Evolutionary conservation across 148 eudicot genomes (phyloP).

Genomic region (Vaccinium corymbosum): DNA sequence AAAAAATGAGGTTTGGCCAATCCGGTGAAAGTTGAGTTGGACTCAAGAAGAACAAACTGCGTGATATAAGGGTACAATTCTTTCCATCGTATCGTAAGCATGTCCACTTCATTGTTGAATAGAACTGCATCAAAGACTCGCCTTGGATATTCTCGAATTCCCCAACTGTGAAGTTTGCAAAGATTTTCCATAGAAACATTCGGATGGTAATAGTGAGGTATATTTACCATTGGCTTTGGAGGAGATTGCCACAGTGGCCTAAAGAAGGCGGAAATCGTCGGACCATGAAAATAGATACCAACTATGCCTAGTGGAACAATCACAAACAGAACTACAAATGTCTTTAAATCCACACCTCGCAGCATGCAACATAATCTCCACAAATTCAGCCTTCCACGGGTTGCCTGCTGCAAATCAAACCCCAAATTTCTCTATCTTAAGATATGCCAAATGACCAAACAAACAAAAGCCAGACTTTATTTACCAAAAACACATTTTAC

Average conservation of each 20-base stretch:
- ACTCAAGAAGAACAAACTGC: slow-evolving; percentile 56
- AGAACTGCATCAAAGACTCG: slow-evolving; percentile 60
- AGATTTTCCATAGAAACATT: slow-evolving; percentile 48
- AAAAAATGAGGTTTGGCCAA: slow-evolving; percentile 41
- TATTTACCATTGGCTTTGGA: slow-evolving; percentile 40
- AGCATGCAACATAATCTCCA: slow-evolving; percentile 41
- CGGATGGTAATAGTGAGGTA: slow-evolving; percentile 47
- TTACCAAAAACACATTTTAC: neutral
- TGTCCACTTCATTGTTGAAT: slow-evolving; percentile 58
- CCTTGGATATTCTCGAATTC: slow-evolving; percentile 46
- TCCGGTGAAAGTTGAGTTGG: slow-evolving; percentile 56
- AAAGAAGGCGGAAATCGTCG: slow-evolving; percentile 46
- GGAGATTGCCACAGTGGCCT: slow-evolving; percentile 60
- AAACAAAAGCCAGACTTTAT: neutral
- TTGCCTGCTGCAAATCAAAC: slow-evolving; percentile 25
- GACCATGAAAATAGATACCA: slow-evolving; percentile 51
- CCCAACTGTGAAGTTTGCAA: slow-evolving; percentile 67
- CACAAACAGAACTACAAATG: slow-evolving; percentile 28
- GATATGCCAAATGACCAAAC: neutral
- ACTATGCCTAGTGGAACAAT: slow-evolving; percentile 30
- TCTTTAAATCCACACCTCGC: slow-evolving; percentile 34
- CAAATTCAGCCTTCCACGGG: slow-evolving; percentile 28
- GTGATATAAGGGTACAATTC: slow-evolving; percentile 55
- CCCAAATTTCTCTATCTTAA: neutral
- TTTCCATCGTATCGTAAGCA: slow-evolving; percentile 58